phyloP scores from a whole-genome alignment of 345 rosid species.

The Clarkia xantiana region DNA sequence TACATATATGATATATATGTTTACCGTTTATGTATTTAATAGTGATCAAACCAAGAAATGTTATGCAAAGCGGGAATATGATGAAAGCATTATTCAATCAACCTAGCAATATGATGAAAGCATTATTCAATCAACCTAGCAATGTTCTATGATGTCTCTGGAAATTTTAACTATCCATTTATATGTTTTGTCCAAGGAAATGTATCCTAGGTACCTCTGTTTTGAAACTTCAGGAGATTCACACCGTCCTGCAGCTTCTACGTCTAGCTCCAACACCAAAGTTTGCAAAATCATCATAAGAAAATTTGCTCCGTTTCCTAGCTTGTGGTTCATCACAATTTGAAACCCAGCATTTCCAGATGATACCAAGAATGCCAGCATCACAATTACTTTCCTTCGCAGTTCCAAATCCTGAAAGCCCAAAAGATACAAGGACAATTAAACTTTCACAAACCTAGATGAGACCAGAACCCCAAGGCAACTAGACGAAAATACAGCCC shows the following conservation, averaged over 20 bases:
- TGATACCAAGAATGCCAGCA: constrained; percentile 61
- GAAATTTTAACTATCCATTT: too few relatives aligned
- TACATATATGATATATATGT: constrained; percentile 8
- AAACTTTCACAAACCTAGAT: too few relatives aligned
- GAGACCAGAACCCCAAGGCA: not conserved
- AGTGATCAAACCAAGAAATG: too few relatives aligned
- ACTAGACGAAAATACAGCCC: not conserved
- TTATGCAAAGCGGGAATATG: too few relatives aligned
- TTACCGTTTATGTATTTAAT: too few relatives aligned
- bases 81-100: too few relatives aligned
- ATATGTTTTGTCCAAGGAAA: not conserved
- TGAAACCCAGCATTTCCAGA: constrained; percentile 67
- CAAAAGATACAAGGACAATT: not conserved
- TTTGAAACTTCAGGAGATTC: constrained; percentile 31
- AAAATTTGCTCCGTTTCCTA: constrained; percentile 40
- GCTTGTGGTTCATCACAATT: constrained; percentile 33
- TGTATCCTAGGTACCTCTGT: constrained; percentile 36
- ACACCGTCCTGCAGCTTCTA: constrained; percentile 23
- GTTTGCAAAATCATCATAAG: constrained; percentile 58
- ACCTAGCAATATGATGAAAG: too few relatives aligned
- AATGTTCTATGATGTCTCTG: too few relatives aligned
- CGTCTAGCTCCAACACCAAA: constrained; percentile 46
- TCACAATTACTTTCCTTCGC: constrained; percentile 37
- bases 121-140: too few relatives aligned
- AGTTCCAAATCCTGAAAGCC: constrained; percentile 61